Evolutionary conservation across 2,329 filamentous ascomycete species (phyloP), one percentile per base, ranked within the genome.

Genomic region (Microascus cirrosus): DNA sequence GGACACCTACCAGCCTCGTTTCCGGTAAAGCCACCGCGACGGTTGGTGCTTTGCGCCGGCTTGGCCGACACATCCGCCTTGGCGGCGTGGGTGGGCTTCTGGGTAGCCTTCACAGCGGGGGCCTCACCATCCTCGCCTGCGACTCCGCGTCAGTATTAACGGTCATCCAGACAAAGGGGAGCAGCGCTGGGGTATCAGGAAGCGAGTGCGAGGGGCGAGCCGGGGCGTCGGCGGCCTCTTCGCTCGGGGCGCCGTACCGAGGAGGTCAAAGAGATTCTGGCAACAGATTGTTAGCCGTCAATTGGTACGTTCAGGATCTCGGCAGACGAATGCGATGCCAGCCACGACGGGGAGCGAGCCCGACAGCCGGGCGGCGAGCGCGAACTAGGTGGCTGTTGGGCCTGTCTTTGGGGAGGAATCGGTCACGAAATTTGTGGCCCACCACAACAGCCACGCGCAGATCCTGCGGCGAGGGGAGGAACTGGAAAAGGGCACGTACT

Each of bases 181-280:
- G 62, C 59, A 61, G 62, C 69, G 65, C 53, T 28, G 13, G 22
- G 42, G 42, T n/a, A 22, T 22, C 45, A 22, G 45, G 22, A 20
- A 24, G 45, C 45, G 61, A 62, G 42, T 53, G 60, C 62, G 60
- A 59, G 60, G 60, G 60, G 59, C 7, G 45, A 50, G n/a, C 3
- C 18, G 6, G n/a, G 22, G n/a, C 45, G n/a, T 50, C 45, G 45
- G 20, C 22, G 24, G 45, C 45, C 22, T 50, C 45, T 58, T 61
- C 63, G 60, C 64, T 61, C 63, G 56, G 62, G 63, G 62, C 62
- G 65, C 71, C 76, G 70, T 95, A 97, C 94, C 93, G 83, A 99
- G 90, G 80, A 95, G 87, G 84, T 94, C 93, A 84, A 89, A 97
- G 72, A 89, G 86, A 84, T 99, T 99, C 94, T 97, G 53, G 52